A percentile compares a stretch with the other conserved stretches of the same genome.
These are phyloP conservation scores for Scheffersomyces amazonensis DNA, from an alignment of 805 yeast genomes.

Conservation along the genomic window DNA sequence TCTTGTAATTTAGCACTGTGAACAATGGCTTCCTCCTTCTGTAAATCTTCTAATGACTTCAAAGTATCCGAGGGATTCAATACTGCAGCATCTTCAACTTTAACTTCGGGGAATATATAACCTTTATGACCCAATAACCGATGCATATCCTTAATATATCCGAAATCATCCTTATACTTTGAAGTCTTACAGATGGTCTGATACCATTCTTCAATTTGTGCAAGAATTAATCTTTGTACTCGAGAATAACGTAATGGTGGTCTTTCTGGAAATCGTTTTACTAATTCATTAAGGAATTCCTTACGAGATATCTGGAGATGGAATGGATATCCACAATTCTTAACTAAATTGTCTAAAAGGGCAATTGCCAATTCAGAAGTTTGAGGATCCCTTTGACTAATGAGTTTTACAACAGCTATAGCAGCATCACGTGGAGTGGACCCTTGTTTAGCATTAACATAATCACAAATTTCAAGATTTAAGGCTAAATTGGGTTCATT, in stretches of 20 bases:
- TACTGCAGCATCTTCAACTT: slow-evolving; percentile 88
- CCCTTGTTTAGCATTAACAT: slow-evolving; percentile 90
- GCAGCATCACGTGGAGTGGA: slow-evolving; percentile 91
- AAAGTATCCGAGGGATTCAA: slow-evolving; percentile 84
- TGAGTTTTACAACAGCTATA: slow-evolving; percentile 72
- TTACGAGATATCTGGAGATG: slow-evolving; percentile 93
- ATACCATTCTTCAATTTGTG: slow-evolving; percentile 96
- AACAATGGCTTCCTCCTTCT: slow-evolving; percentile 87
- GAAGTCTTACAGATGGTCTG: slow-evolving; percentile 90
- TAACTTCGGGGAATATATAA: slow-evolving; percentile 87
- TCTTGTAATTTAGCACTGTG: slow-evolving; percentile 96
- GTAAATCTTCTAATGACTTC: slow-evolving; percentile 85
- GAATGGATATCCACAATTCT: slow-evolving; percentile 97
- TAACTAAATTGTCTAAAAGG: slow-evolving; percentile 84
- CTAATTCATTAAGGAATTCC: slow-evolving; percentile 91
- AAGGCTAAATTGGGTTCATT: slow-evolving; percentile 84
- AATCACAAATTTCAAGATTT: slow-evolving; percentile 90
- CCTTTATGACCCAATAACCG: slow-evolving; percentile 86
- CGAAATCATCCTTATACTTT: slow-evolving; percentile 86
- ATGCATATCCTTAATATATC: slow-evolving; percentile 94
- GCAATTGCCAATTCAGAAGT: slow-evolving; percentile 81
- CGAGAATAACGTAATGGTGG: slow-evolving; percentile 85
- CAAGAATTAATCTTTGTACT: slow-evolving; percentile 79
- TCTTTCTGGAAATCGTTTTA: slow-evolving; percentile 88
- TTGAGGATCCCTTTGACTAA: slow-evolving; percentile 81